phyloP scores from a whole-genome alignment of 768 basidiomycete species.

The Calocybe cyanea region DNA sequence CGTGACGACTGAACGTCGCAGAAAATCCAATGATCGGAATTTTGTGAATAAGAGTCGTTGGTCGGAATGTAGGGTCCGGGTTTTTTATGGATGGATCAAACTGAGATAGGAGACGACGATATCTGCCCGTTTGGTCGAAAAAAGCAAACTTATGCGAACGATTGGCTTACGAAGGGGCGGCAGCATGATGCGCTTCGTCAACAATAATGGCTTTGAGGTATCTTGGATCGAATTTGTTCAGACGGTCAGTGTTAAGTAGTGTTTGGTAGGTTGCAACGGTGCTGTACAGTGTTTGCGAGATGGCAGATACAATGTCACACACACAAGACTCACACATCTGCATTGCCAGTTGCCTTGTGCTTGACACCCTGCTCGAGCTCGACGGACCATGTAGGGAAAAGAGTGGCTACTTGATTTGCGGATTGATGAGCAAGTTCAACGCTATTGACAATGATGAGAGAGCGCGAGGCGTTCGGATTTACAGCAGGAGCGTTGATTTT shows the following conservation, averaged over 20 bases:
- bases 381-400: constrained; percentile 72
- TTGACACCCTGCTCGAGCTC: constrained; percentile 90
- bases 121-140: constrained; percentile 34
- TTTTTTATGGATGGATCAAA: constrained; percentile 68
- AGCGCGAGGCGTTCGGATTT: constrained; percentile 44
- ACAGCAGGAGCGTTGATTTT: constrained; percentile 46
- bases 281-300: constrained; percentile 31
- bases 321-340: constrained; percentile 64
- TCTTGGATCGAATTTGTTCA: constrained; percentile 72
- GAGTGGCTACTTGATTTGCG: constrained; percentile 59
- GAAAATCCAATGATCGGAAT: constrained; percentile 93
- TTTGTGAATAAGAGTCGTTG: constrained; percentile 36
- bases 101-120: constrained; percentile 77
- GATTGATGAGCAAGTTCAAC: constrained; percentile 89
- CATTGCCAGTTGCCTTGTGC: constrained; percentile 70
- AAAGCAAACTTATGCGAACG: neutral
- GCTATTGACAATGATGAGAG: constrained; percentile 85
- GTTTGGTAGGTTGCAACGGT: constrained; percentile 92
- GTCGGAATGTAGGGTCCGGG: constrained; percentile 41
- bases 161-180: constrained; percentile 73
- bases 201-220: constrained; percentile 74
- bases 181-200: constrained; percentile 96
- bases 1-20: constrained; percentile 91
- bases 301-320: neutral
- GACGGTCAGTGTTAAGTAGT: constrained; percentile 54